Evolutionary conservation across 495 filamentous ascomycete genomes (phyloP), one percentile per base, ranked within the genome.

Genomic region (Aspergillus affinis): DNA sequence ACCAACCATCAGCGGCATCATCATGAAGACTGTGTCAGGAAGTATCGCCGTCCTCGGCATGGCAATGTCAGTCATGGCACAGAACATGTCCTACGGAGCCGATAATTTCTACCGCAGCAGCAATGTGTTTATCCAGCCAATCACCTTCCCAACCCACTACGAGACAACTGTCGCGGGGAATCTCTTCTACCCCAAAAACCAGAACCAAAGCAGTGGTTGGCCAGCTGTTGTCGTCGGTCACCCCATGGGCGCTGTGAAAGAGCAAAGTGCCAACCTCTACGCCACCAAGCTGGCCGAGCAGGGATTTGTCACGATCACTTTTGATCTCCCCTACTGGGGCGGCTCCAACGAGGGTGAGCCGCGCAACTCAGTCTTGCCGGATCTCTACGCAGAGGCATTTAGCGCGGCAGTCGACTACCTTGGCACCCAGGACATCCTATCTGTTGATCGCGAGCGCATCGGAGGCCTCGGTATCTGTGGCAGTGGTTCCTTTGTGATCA

Each of bases 401-500:
- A 72, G 70, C 52, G 64, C 62, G 1, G 78, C 75, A 7, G 74
- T 79, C n/a, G 64, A 68, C 48, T 78, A 72, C 61, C 71, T 79
- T 27, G 65, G 65, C 36, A 58, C 60, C 0, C 69, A 67, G 23
- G 60, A 65, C 29, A 54, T 67, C n/a, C 23, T 26, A 26, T 26
- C 2, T 26, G 74, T 78, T 8, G 68, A 78, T 29, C 55, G 64
- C 23, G 63, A 71, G 36, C 65, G 70, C 3, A 77, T 80, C 47
- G 76, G 75, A 1, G 76, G 51, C 2, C 62, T 80, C 12, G 74
- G 75, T 18, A 76, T 78, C 60, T 80, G 75, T 63, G 76, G 63
- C 60, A 69, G 69, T 19, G 75, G 74, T 17, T 65, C 65, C 9
- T 78, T 73, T 41, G 58, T 71, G 6, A 64, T 71, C 48, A 70